phyloP scores from a whole-genome alignment of 495 filamentous ascomycete genomes.

The Penicillium antarcticum region DNA sequence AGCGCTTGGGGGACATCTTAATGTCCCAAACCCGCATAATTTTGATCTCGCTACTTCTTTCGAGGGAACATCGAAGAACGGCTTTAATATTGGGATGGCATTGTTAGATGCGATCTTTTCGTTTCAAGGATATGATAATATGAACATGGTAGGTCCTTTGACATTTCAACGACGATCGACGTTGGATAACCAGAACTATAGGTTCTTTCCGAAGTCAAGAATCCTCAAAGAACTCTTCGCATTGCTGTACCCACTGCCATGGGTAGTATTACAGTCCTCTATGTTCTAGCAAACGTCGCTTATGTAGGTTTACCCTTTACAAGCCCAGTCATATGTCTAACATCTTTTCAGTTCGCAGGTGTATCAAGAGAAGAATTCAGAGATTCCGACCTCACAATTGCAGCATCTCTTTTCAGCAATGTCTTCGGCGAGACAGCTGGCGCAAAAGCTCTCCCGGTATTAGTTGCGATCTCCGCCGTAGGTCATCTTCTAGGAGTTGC shows the following conservation, averaged over 20 bases:
- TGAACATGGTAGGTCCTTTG: conserved; percentile 12
- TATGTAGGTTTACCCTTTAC: conserved; percentile 34
- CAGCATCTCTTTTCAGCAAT: conserved; percentile 25
- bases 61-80: conserved; percentile 24
- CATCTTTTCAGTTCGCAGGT: conserved; percentile 16
- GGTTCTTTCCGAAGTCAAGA: conserved; percentile 67
- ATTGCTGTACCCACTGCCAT: conserved; percentile 58
- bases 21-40: conserved; percentile 18
- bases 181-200: conserved; percentile 32
- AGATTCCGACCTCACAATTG: conserved; percentile 23
- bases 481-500: conserved; percentile 64
- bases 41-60: conserved; percentile 21
- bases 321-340: neutral
- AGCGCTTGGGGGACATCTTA: conserved; percentile 29
- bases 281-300: conserved; percentile 64
- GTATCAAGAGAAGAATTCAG: conserved; percentile 26
- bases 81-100: conserved; percentile 25
- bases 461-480: conserved; percentile 60
- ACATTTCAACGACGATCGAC: neutral
- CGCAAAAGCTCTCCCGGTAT: conserved; percentile 26
- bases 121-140: conserved; percentile 25
- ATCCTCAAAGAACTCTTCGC: conserved; percentile 62
- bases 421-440: conserved; percentile 27
- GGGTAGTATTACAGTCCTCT: conserved; percentile 54
- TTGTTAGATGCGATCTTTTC: conserved; percentile 27